Percentiles rank a stretch among this genome's conserved stretches.
Evolutionary conservation across 208 protist genomes (phyloP).

Genomic region (Acanthamoeba rhysodes): DNA sequence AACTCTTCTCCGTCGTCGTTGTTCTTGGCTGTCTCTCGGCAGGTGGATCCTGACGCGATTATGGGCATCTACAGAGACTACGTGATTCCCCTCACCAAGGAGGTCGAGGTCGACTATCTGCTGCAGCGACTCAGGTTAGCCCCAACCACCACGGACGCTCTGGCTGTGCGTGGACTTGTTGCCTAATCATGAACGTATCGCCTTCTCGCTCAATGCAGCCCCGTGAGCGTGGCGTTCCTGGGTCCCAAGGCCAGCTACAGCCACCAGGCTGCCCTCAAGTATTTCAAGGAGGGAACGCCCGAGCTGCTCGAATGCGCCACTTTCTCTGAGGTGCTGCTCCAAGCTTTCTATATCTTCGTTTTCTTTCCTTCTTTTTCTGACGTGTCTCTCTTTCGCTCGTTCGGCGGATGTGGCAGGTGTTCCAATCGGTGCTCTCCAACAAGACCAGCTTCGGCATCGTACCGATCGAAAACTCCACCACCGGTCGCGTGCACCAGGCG

Average conservation of each 20-base stretch:
- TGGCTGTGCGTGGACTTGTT: neutral
- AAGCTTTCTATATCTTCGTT: too few relatives aligned
- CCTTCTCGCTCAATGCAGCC: neutral
- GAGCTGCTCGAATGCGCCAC: slow-evolving; percentile 56
- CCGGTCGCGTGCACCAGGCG: slow-evolving; percentile 66
- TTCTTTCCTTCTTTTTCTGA: too few relatives aligned
- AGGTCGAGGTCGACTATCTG: slow-evolving; percentile 89
- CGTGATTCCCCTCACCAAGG: slow-evolving; percentile 90
- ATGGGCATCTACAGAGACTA: slow-evolving; percentile 83
- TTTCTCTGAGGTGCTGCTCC: slow-evolving; percentile 39
- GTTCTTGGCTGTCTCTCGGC: neutral
- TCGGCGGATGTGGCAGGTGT: slow-evolving; percentile 1
- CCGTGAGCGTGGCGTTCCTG: slow-evolving; percentile 50
- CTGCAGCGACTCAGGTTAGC: slow-evolving; percentile 79
- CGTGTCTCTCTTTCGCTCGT: too few relatives aligned
- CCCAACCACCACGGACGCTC: neutral
- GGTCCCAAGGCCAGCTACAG: slow-evolving; percentile 47
- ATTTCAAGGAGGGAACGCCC: slow-evolving; percentile 50
- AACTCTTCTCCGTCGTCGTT: neutral
- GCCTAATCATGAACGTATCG: too few relatives aligned
- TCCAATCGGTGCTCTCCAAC: slow-evolving; percentile 76
- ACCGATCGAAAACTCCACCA: slow-evolving; percentile 74
- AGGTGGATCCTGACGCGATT: slow-evolving; percentile 86
- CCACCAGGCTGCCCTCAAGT: slow-evolving; percentile 68
- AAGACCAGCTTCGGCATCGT: slow-evolving; percentile 76